Percentiles rank a stretch among this genome's conserved stretches.
These are phyloP conservation scores for Emmonsia crescens DNA, from an alignment of 2,329 filamentous ascomycete genomes.

Conservation along the genomic window DNA sequence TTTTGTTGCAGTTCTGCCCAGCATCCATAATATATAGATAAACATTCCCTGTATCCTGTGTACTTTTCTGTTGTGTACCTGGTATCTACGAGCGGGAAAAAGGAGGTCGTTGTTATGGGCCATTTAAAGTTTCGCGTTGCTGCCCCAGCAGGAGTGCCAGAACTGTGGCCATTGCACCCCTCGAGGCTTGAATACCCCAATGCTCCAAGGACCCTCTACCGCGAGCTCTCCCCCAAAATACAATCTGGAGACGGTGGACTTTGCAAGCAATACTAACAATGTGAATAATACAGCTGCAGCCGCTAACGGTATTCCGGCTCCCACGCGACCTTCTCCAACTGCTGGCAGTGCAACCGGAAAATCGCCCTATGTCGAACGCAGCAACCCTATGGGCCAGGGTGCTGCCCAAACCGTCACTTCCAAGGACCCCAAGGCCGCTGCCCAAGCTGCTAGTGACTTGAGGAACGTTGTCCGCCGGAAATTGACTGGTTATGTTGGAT, in stretches of 20 bases:
- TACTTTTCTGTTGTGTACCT: neutral
- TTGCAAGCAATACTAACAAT: constrained; percentile 22
- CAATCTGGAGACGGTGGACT: constrained; percentile 10
- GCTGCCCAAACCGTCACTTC: constrained; percentile 51
- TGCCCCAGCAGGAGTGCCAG: neutral
- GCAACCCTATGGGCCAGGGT: constrained; percentile 45
- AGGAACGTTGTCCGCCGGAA: constrained; percentile 97
- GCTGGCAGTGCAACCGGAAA: constrained; percentile 39
- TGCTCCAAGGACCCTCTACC: constrained; percentile 13
- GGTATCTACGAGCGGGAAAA: neutral
- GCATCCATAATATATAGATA: neutral
- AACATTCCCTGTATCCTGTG: neutral
- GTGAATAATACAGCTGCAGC: constrained; percentile 23
- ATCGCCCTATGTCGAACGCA: constrained; percentile 48
- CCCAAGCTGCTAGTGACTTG: constrained; percentile 54
- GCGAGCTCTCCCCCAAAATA: constrained; percentile 7
- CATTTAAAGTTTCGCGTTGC: constrained; percentile 1
- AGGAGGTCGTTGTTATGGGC: neutral
- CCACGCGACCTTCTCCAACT: constrained; percentile 26
- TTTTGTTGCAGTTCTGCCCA: neutral
- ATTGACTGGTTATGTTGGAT: constrained; percentile 95
- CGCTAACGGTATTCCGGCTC: constrained; percentile 18
- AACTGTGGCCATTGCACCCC: constrained; percentile 1
- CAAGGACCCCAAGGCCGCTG: constrained; percentile 51
- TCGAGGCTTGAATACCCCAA: neutral